Base-by-base conservation (phyloP, 257 asterid species). In the Avicennia marina region DNA sequence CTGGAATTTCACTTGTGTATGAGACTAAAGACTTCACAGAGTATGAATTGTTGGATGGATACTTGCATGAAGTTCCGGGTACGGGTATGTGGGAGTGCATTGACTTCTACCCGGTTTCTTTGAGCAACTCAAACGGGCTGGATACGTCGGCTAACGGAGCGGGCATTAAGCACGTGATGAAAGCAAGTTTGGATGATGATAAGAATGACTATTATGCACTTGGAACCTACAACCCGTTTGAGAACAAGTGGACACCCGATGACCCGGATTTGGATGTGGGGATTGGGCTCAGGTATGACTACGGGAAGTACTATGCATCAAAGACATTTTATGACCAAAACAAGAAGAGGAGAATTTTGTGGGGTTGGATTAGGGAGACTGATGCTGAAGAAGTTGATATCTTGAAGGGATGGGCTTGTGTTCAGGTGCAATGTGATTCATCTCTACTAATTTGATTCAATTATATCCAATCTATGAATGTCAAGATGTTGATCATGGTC, bases 61-160 rank as follows among this genome's bases (percentile, higher is more conserved):
- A 24, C 57, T 26, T 88, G 66, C 87, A 88, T 42, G 56, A 58
- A 2, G 95, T 88, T 7, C 78, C 86, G 21, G 77, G 79, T 26
- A 85, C 96, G 75, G 95, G 94, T 25, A 88, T 88, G 94, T 88
- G 95, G 96, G 96, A 88, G 72, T 85, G 95, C 48, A 81, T 83
- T 53, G 96, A 88, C 64, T 83, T 88, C 46, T 88, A 67, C 74
- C 96, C 96, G 32, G 81, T 85, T 21, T 78, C 85, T 0, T 53
- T 77, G 20, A 13, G 57, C 11, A 72, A 52, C 11, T 11, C 11
- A 18, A 85, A 81, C 13, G 95, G 95, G 72, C 16, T 89, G 71
- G 95, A 89, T 53, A 85, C 94, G 1, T 89, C 96, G 3, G 58
- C 12, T 7, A 77, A 81, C 2, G 96, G 96, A 39, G 78, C 88